Base-by-base conservation (phyloP, 2,329 filamentous ascomycete species). In the Diaporthe citriasiana region DNA sequence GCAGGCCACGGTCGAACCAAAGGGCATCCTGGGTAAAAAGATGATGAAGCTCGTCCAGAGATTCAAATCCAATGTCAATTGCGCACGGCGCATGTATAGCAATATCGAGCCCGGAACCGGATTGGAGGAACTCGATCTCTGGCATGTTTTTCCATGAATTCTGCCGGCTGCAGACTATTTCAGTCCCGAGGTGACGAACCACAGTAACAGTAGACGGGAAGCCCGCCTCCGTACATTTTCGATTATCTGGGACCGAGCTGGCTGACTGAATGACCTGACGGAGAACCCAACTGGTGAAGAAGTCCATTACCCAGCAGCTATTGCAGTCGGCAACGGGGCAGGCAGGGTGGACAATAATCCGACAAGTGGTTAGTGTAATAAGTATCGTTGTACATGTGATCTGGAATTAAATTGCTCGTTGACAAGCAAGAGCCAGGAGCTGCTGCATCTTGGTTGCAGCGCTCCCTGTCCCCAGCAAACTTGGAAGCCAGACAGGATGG, bases 121-220 rank as follows among this genome's bases (percentile, higher is more conserved):
- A 68, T 68, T 68, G 63, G 63, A 68, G 63, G 63, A 68, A 68
- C 30, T 68, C 17, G 27, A 68, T 40, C 47, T 53, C 47, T 68
- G 33, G 7, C 47, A 68, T 40, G 63, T 53, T 68, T 68, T 53
- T 53, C 63, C 63, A 68, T 68, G 63, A 68, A 68, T 68, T 68
- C 63, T 68, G 33, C 63, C 63, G 63, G 47, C 33, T n/a, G 47
- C 47, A 68, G 33, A 53, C 47, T 19, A 68, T 68, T n/a, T n/a
- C 63, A n/a, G 15, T 68, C 47, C 60, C 45, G 47, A 68, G 63
- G 22, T 5, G n/a, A 68, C 33, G 47, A 68, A 40, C 63, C 63
- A 53, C 47, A 50, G 63, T 40, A 53, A 30, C 63, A 15, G 47
- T 19, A n/a, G 4, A 53, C 63, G 63, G 63, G 63, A 38, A 40